Evolutionary conservation across 805 yeast species (phyloP).

Genomic region (Kurtzmaniella fragi): DNA sequence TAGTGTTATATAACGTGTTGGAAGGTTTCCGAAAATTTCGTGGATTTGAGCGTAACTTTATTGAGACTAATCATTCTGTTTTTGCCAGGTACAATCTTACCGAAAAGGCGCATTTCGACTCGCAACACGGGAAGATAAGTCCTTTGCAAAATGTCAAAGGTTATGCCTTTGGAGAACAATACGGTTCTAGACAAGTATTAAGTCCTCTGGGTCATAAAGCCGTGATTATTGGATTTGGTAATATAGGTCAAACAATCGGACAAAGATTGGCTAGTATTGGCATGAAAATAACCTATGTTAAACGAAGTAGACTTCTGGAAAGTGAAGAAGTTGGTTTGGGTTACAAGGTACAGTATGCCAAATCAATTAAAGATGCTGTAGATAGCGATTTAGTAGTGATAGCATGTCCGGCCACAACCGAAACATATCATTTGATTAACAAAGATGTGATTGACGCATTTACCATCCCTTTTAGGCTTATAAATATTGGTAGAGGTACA

Average conservation of each 20-base stretch:
- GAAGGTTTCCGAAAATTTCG: constrained; percentile 56
- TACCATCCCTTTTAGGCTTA: constrained; percentile 52
- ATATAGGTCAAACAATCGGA: constrained; percentile 66
- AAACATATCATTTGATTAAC: constrained; percentile 54
- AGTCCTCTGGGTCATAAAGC: constrained; percentile 56
- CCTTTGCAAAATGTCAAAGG: constrained; percentile 7
- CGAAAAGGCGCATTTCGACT: constrained; percentile 29
- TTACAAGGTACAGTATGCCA: constrained; percentile 40
- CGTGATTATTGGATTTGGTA: constrained; percentile 70
- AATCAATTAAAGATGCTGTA: constrained; percentile 26
- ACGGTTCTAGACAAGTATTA: constrained; percentile 41
- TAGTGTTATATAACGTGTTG: constrained; percentile 55
- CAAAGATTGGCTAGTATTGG: constrained; percentile 52
- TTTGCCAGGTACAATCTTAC: constrained; percentile 35
- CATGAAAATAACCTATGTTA: constrained; percentile 60
- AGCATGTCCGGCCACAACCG: constrained; percentile 61
- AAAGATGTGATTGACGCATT: constrained; percentile 40
- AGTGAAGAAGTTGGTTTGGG: constrained; percentile 33
- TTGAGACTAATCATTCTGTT: constrained; percentile 39
- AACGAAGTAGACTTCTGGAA: constrained; percentile 41
- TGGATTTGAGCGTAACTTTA: constrained; percentile 40
- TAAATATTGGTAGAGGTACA: constrained; percentile 73
- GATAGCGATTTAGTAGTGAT: constrained; percentile 56
- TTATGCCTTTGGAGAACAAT: constrained; percentile 39
- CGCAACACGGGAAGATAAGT: constrained; percentile 19